These are phyloP conservation scores for Paraphoma sp. DNA, from an alignment of 2,329 filamentous ascomycete species.

Conservation along the genomic window DNA sequence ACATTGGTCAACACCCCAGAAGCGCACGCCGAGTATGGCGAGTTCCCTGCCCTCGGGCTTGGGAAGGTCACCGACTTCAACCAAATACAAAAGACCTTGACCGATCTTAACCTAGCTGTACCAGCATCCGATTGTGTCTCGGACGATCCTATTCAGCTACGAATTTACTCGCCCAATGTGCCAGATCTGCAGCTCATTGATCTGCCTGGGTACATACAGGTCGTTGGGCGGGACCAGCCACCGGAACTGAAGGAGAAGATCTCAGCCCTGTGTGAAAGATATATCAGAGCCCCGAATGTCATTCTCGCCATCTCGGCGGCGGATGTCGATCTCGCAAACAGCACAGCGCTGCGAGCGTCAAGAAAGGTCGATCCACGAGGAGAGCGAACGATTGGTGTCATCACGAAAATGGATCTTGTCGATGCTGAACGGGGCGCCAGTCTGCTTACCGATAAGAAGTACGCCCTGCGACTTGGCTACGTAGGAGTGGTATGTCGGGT, in stretches of 20 bases:
- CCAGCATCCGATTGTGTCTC: constrained; percentile 91
- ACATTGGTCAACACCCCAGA: constrained; percentile 95
- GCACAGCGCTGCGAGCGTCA: constrained; percentile 87
- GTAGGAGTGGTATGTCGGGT: constrained; percentile 92
- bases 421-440: constrained; percentile 78
- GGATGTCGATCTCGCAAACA: constrained; percentile 96
- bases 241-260: constrained; percentile 94
- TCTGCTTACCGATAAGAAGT: constrained; percentile 88
- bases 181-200: constrained; percentile 96
- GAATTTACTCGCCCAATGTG: constrained; percentile 93
- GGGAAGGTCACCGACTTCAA: constrained; percentile 91
- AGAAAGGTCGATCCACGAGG: constrained; percentile 91
- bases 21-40: constrained; percentile 86
- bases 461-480: constrained; percentile 92
- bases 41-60: constrained; percentile 90
- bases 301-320: constrained; percentile 97
- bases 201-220: constrained; percentile 95
- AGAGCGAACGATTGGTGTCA: constrained; percentile 96
- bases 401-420: constrained; percentile 98
- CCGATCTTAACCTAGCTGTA: constrained; percentile 92
- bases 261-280: constrained; percentile 94
- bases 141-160: constrained; percentile 94
- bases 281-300: constrained; percentile 94
- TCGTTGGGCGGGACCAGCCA: constrained; percentile 89
- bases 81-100: constrained; percentile 90